Percentiles rank a stretch among this genome's conserved stretches.
These are phyloP conservation scores for Didymellaceae sp. DNA, from an alignment of 2,329 filamentous ascomycete species.

Conservation along the genomic window DNA sequence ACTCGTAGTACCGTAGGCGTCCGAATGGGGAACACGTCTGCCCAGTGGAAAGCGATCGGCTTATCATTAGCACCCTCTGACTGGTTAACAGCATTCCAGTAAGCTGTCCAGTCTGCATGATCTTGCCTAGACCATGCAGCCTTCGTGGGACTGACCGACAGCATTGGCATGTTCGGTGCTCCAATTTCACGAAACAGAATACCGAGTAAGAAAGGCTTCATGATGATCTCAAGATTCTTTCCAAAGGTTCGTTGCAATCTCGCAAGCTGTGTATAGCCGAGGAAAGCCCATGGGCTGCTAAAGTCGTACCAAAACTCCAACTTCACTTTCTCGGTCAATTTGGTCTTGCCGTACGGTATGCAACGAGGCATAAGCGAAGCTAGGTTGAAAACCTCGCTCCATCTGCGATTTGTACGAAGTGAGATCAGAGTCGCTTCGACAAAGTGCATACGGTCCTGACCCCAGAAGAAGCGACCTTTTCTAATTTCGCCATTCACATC, in stretches of 20 bases:
- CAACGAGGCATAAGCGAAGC: constrained; percentile 35
- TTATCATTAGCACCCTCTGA: constrained; percentile 35
- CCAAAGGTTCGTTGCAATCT: constrained; percentile 38
- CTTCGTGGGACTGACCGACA: constrained; percentile 34
- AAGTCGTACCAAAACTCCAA: constrained; percentile 48
- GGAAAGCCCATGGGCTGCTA: constrained; percentile 44
- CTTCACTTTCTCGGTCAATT: constrained; percentile 15
- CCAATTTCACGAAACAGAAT: constrained; percentile 47
- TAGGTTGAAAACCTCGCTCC: constrained; percentile 22
- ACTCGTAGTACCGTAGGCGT: constrained; percentile 43
- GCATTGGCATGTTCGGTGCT: constrained; percentile 40
- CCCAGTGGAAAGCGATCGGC: constrained; percentile 39
- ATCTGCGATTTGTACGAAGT: constrained; percentile 10
- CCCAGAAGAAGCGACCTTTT: constrained; percentile 42
- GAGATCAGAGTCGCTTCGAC: constrained; percentile 39
- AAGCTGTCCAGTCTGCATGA: constrained; percentile 41
- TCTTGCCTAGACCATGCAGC: constrained; percentile 38
- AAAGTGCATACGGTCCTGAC: constrained; percentile 48
- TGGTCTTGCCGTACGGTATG: constrained; percentile 10
- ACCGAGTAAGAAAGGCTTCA: constrained; percentile 45
- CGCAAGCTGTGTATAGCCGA: constrained; percentile 43
- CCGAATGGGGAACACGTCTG: constrained; percentile 42
- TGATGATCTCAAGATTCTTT: constrained; percentile 29
- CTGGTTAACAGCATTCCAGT: constrained; percentile 41
- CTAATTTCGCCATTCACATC: constrained; percentile 20